Evolutionary conservation across 2,329 filamentous ascomycete species (phyloP).

Genomic region (Ilyonectria destructans): DNA sequence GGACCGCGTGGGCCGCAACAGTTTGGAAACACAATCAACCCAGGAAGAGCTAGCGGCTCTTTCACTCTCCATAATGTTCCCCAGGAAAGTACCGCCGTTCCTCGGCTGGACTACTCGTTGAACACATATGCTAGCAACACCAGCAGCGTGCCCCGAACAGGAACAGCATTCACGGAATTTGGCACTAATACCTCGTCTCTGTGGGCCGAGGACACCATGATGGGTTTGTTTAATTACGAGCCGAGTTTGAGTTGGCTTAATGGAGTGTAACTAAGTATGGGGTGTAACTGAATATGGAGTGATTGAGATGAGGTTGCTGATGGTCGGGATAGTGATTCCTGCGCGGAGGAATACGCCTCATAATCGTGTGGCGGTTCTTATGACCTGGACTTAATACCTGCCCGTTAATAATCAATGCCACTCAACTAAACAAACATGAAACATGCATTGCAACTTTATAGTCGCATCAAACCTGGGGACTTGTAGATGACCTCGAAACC

Average conservation of each 20-base stretch:
- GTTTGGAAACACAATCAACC: too few species aligned
- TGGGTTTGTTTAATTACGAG: slow-evolving; percentile 26
- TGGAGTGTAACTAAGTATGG: neutral
- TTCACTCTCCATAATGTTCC: neutral
- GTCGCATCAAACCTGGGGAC: neutral
- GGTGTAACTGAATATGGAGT: neutral
- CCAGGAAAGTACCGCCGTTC: neutral
- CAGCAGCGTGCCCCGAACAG: slow-evolving; percentile 1
- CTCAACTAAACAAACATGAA: neutral
- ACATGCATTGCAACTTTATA: neutral
- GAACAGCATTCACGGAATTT: neutral
- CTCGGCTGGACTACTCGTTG: slow-evolving; percentile 4
- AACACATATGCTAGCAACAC: neutral
- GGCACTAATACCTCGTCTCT: slow-evolving; percentile 2
- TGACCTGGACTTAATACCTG: neutral
- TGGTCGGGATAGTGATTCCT: neutral
- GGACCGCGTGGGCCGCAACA: neutral
- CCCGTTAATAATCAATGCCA: neutral
- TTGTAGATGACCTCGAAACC: neutral
- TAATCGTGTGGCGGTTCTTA: neutral
- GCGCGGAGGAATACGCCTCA: neutral
- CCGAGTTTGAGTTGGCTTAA: slow-evolving; percentile 23
- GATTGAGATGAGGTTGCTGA: neutral
- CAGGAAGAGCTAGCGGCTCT: neutral
- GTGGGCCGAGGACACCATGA: slow-evolving; percentile 21